These are phyloP conservation scores for Colletotrichum sublineola DNA, from an alignment of 2,329 filamentous ascomycete genomes.

Conservation along the genomic window DNA sequence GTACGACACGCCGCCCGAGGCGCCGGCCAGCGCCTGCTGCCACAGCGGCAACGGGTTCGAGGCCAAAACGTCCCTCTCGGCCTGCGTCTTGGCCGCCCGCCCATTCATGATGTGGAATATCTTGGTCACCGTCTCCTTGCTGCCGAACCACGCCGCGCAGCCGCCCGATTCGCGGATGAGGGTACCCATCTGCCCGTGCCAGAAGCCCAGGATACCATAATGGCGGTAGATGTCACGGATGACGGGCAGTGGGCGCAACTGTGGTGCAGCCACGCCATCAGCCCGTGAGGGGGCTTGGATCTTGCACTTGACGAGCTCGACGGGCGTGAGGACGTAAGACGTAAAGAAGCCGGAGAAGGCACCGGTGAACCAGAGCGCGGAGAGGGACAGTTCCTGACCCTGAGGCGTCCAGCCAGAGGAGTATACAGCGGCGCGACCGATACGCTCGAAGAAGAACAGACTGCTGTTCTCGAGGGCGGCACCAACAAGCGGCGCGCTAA, in stretches of 20 bases:
- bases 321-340: conserved; percentile 90
- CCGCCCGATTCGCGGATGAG: conserved; percentile 94
- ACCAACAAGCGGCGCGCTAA: conserved; percentile 90
- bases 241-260: conserved; percentile 76
- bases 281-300: conserved; percentile 81
- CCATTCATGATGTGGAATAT: conserved; percentile 74
- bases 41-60: conserved; percentile 77
- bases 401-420: conserved; percentile 61
- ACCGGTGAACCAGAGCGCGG: conserved; percentile 82
- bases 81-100: conserved; percentile 53
- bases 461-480: conserved; percentile 93
- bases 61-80: conserved; percentile 57
- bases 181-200: conserved; percentile 94
- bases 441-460: conserved; percentile 90
- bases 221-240: conserved; percentile 85
- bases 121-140: conserved; percentile 83
- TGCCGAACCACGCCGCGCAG: conserved; percentile 94
- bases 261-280: conserved; percentile 57
- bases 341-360: conserved; percentile 91
- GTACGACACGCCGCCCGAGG: conserved; percentile 90
- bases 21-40: conserved; percentile 90
- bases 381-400: conserved; percentile 77
- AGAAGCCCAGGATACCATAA: conserved; percentile 88
- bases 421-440: conserved; percentile 77
- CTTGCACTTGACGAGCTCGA: conserved; percentile 98